Evolutionary conservation across 306 rosid genomes (phyloP), one percentile per base, ranked within the genome.

Genomic region (Vicia faba): DNA sequence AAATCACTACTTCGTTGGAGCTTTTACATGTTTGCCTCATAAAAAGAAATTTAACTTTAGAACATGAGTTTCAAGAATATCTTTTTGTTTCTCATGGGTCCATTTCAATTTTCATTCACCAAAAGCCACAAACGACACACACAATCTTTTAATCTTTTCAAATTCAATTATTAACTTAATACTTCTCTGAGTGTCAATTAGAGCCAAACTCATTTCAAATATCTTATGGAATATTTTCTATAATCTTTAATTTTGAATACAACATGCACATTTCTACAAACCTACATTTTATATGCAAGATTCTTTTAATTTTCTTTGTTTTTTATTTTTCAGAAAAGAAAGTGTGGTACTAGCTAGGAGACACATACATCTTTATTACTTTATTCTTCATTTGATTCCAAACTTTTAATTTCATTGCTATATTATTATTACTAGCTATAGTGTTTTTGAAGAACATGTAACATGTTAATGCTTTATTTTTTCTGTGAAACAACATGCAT

Each of bases 351-450:
- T 60, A 76, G 69, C 66, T 64, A 78, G 70, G 83, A 79, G 82
- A 75, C 81, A 80, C 45, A 20, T 53, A 71, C 72, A 57, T 75
- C 91, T 86, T 89, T 86, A 58, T 63, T 79, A 83, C 96, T 86
- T 86, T 89, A 84, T 89, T 87, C 86, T 75, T 29, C 68, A 59
- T 79, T 66, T 70, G 84, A 86, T 89, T 89, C 91, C 82, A 86
- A 54, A 54, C 87, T 80, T 86, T 55, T 26, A 55, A 55, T 55
- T 88, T 68, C 25, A 11, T 64, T 64, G 54, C 63, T 62, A 67
- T 56, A 40, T 68, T 60, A 76, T 73, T 36, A 20, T 20, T 20
- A 20, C 23, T 20, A 80, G 59, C 10, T 53, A 53, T 53, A 55
- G 61, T 55, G 29, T 12, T 54, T 54, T 55, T 28, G 5, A 26